These are phyloP conservation scores for Amylocystis lapponica DNA, from an alignment of 768 basidiomycete species.

Conservation along the genomic window DNA sequence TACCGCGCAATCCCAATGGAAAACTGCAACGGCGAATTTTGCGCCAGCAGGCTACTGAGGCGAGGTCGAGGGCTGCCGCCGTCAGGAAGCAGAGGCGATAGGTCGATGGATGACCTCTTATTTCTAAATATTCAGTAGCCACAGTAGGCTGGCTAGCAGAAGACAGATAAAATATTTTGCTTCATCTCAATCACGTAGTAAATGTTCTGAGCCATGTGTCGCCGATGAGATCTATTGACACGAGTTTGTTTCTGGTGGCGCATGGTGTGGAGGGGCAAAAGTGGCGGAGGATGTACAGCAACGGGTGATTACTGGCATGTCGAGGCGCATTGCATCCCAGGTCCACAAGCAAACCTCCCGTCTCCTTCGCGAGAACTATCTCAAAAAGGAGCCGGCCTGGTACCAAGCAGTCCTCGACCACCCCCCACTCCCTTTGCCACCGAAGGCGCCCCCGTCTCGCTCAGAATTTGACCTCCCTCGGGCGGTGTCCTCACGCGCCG, in stretches of 20 bases:
- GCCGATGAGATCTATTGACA: not conserved
- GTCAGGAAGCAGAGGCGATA: not conserved
- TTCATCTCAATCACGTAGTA: not conserved
- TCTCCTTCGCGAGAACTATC: constrained; percentile 59
- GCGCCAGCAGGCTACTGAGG: constrained; percentile 15
- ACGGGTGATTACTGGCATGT: constrained; percentile 38
- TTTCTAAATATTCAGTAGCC: not conserved
- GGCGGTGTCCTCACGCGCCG: constrained; percentile 3
- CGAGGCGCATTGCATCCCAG: constrained; percentile 76
- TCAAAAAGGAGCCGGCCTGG: constrained; percentile 73
- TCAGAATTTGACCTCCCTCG: constrained; percentile 43
- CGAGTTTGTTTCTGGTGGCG: constrained; percentile 5
- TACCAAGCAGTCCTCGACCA: constrained; percentile 78
- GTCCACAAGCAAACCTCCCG: constrained; percentile 86
- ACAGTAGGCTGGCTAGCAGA: not conserved
- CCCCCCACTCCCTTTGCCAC: constrained; percentile 83
- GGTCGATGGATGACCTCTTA: not conserved
- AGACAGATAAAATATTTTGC: not conserved
- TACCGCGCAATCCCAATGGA: constrained; percentile 20
- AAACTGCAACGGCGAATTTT: constrained; percentile 20
- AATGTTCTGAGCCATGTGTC: not conserved
- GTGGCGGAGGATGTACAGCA: not conserved
- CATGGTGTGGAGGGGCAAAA: not conserved
- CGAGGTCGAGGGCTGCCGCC: no score
- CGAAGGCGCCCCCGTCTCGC: constrained; percentile 60